These are phyloP conservation scores for Fagopyrum homotropicum DNA, from an alignment of 148 eudicot species.

Conservation along the genomic window DNA sequence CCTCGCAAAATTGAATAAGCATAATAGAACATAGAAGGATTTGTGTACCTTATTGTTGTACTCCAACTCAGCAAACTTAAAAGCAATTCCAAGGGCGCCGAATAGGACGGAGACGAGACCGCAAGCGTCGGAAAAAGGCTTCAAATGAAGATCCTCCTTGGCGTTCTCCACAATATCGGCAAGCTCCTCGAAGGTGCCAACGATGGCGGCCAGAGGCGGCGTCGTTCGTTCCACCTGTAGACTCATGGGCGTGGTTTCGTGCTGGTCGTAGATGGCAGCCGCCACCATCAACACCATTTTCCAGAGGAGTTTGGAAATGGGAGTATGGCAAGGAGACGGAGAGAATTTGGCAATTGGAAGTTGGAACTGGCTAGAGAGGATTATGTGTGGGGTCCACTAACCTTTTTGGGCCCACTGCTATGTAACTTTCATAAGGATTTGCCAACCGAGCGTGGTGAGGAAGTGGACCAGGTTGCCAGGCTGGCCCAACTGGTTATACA, in stretches of 20 bases:
- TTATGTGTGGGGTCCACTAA: too few relatives aligned
- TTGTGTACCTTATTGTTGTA: constrained; percentile 58
- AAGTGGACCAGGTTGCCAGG: not conserved
- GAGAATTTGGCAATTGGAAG: not conserved
- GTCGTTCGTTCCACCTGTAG: constrained; percentile 13
- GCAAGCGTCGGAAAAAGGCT: constrained; percentile 70
- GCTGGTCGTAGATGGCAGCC: not conserved
- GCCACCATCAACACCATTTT: not conserved
- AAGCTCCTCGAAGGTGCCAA: constrained; percentile 64
- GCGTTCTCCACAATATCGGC: constrained; percentile 27
- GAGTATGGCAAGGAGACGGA: not conserved
- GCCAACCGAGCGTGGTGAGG: not conserved
- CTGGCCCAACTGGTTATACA: too few relatives aligned
- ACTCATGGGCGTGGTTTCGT: not conserved
- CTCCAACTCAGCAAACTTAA: constrained; percentile 86
- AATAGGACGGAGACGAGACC: constrained; percentile 76
- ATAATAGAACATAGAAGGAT: not conserved
- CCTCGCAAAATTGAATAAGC: not conserved
- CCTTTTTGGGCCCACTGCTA: not conserved
- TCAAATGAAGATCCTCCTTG: constrained; percentile 46
- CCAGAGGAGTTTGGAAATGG: not conserved
- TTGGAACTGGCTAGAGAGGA: not conserved
- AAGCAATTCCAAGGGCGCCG: constrained; percentile 80
- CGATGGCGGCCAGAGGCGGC: constrained; percentile 46
- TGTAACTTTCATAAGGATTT: not conserved